Base-by-base conservation (phyloP, 2,329 filamentous ascomycete genomes). In the Colletotrichum tabaci region DNA sequence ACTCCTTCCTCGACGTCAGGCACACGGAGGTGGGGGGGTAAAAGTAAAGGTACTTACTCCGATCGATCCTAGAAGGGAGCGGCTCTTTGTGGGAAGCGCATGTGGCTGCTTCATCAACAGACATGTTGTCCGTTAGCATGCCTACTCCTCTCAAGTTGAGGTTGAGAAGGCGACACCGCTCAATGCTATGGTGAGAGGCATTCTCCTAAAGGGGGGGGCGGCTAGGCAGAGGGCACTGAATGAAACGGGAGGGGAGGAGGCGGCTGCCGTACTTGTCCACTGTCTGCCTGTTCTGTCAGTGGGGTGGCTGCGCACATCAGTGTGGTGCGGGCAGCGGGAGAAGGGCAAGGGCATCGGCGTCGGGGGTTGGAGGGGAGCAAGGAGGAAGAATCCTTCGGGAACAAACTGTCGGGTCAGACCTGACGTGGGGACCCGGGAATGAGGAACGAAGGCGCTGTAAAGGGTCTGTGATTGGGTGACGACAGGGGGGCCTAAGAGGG, bases 351-450 rank as follows among this genome's bases (percentile, higher is more conserved):
- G 68, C 58, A 38, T 64, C 35, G 52, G 65, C 52, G 58, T 40
- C 65, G 58, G 65, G 62, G 50, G 49, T 4, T 16, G 56, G 7
- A 15, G 16, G n/a, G 57, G 42, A 13, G 61, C 8, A 38, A 49
- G 57, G 58, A 69, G 50, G 47, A 66, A 61, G 64, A 68, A 73
- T 73, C 66, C 72, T 68, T 70, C 61, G 53, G 52, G 44, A 62
- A 70, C 72, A 61, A 65, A 55, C 70, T 74, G 70, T 73, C 72
- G 72, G 72, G 72, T 74, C 70, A 61, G 52, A 65, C 58, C 44
- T 72, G 53, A 61, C 71, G 61, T 64, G 58, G 63, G 61, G 72
- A 72, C 72, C 72, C 72, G 64, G 61, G 72, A 65, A 70, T 68
- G 61, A 69, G 72, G 72, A 69, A 68, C 68, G 64, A 69, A 55